phyloP scores from a whole-genome alignment of 441 rosid genomes.

The Erodium moschatum region DNA sequence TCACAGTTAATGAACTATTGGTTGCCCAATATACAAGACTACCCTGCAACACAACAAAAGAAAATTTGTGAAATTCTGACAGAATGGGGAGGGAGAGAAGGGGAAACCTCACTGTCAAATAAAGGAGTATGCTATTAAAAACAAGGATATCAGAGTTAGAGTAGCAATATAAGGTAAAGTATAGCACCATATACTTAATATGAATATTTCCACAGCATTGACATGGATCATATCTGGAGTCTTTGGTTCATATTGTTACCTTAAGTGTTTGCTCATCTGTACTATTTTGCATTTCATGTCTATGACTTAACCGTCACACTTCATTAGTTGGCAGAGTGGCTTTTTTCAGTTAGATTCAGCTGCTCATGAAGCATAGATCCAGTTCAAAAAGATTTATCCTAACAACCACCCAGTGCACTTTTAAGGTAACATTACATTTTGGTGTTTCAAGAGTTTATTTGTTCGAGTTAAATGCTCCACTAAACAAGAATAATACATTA shows the following conservation, averaged over 20 bases:
- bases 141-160: background rate
- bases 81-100: background rate
- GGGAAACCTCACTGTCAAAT: background rate
- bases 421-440: background rate
- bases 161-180: background rate
- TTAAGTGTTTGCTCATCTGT: background rate
- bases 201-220: background rate
- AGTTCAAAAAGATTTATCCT: background rate
- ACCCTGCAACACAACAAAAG: conserved; percentile 46
- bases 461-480: background rate
- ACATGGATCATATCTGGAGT: background rate
- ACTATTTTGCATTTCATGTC: background rate
- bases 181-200: background rate
- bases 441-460: background rate
- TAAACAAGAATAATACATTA: background rate
- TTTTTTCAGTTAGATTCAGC: background rate
- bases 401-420: background rate
- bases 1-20: conserved; percentile 50
- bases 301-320: background rate
- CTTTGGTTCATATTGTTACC: background rate
- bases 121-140: background rate
- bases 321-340: background rate
- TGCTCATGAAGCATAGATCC: background rate
- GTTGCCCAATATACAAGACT: conserved; percentile 85
- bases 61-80: conserved; percentile 15